phyloP scores from a whole-genome alignment of 1,139 yeast species.

The Taphrina deformans region DNA sequence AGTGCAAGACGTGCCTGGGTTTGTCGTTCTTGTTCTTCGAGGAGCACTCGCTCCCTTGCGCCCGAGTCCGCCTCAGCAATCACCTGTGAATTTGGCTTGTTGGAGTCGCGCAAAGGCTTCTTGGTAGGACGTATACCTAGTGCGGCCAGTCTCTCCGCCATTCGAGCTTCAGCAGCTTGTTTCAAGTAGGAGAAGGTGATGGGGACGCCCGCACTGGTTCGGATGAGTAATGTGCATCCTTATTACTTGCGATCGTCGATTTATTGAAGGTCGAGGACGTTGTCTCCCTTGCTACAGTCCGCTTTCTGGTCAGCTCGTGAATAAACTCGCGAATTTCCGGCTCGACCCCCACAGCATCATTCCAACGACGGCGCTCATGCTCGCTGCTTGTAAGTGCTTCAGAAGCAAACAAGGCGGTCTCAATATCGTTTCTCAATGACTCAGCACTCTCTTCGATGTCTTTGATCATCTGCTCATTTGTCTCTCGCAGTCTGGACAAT shows the following conservation, averaged over 20 bases:
- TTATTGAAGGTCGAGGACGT: not conserved
- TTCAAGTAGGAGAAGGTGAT: constrained; percentile 54
- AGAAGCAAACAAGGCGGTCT: constrained; percentile 45
- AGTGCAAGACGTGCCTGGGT: constrained; percentile 37
- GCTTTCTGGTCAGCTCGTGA: constrained; percentile 51
- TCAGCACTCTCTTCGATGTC: constrained; percentile 76
- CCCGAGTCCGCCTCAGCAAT: constrained; percentile 41
- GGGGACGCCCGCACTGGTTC: not conserved
- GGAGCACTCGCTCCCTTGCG: constrained; percentile 3
- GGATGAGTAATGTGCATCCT: not conserved
- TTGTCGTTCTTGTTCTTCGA: constrained; percentile 15
- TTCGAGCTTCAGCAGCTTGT: constrained; percentile 85
- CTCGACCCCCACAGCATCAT: constrained; percentile 76
- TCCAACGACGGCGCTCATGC: constrained; percentile 74
- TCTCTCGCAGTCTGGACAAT: constrained; percentile 59
- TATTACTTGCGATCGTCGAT: not conserved
- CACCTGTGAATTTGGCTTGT: not conserved
- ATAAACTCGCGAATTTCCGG: constrained; percentile 68
- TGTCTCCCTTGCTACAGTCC: not conserved
- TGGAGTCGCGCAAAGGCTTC: not conserved
- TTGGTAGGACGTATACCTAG: constrained; percentile 62
- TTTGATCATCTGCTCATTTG: constrained; percentile 57
- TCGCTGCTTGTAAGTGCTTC: constrained; percentile 49
- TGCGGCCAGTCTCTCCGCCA: constrained; percentile 85
- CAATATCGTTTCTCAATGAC: constrained; percentile 66